Percentiles rank a stretch among this genome's conserved stretches.
phyloP scores from a whole-genome alignment of 139 green algal species.

The Diplosphaera chodatii region DNA sequence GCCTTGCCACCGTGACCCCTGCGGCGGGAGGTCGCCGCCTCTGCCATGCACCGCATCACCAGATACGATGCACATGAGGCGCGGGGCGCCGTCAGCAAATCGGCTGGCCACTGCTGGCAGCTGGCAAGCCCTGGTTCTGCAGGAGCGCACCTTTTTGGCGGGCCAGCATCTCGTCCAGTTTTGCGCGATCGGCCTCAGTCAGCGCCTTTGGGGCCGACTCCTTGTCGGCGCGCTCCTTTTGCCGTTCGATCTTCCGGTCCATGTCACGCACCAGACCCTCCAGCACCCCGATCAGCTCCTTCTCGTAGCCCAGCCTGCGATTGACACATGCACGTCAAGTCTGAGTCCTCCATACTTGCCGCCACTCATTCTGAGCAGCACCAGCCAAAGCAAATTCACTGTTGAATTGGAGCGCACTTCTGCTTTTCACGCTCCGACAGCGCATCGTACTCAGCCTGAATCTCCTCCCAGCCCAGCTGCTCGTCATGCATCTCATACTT shows the following conservation, averaged over 20 bases:
- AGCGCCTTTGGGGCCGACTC: constrained; percentile 51
- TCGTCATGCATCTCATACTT: constrained; percentile 68
- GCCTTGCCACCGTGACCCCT: too few relatives aligned
- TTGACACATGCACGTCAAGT: too few relatives aligned
- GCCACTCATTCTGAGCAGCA: too few relatives aligned
- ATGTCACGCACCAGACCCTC: constrained; percentile 70
- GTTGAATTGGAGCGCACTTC: constrained; percentile 28
- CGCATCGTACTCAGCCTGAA: constrained; percentile 56
- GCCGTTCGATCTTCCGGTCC: constrained; percentile 74
- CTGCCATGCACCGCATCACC: too few relatives aligned
- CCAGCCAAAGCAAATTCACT: too few relatives aligned
- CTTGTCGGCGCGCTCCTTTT: constrained; percentile 65
- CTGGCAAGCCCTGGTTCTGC: too few relatives aligned
- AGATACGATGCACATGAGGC: too few relatives aligned
- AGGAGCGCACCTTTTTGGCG: constrained; percentile 12
- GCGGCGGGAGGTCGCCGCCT: too few relatives aligned
- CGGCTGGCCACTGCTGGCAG: too few relatives aligned
- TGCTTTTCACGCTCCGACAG: constrained; percentile 56
- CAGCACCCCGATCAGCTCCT: constrained; percentile 58
- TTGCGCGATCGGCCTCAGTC: constrained; percentile 42
- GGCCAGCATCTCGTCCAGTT: constrained; percentile 53
- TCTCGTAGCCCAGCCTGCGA: constrained; percentile 55
- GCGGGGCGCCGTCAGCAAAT: too few relatives aligned
- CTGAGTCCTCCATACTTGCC: too few relatives aligned
- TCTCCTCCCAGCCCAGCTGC: constrained; percentile 57